Evolutionary conservation across 1,139 yeast genomes (phyloP), one percentile per base, ranked within the genome.

Genomic region (Yueomyces sp.): DNA sequence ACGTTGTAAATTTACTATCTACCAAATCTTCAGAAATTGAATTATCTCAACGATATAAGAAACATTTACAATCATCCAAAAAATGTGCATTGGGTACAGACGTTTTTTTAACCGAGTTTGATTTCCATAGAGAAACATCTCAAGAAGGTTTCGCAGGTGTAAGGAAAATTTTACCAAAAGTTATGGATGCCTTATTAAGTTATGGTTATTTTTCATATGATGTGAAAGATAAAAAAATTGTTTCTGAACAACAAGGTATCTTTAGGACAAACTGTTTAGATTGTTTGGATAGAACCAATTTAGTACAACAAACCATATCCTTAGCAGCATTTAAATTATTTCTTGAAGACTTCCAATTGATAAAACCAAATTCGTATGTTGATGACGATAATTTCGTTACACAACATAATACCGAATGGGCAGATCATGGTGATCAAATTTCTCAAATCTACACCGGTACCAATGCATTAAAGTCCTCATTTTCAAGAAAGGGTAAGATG

Each of bases 401-500:
- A 36, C 78, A 74, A 47, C 96, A 89, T 56, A 84, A 87, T 53
- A 69, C 81, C 3, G 65, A 91, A 27, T 93, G 98, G 98, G 99
- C 98, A 0, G 96, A 93, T 62, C 89, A 91, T 60, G 99, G 98
- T 39, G 98, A 93, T 63, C 96, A 93, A 47, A 76, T 93, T 7
- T 87, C 97, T 1, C 96, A 87, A 60, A 91, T 91, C 30, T 93
- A 93, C 59, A 91, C 98, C 0, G 98, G 98, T 4, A 93, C 98
- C 0, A 89, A 91, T 59, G 98, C 98, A 0, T 68, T 93, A 41
- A 93, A 93, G 60, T 85, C 96, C 0, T 85, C 96, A 3, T 91
- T 82, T 58, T 83, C 97, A 2, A 73, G 98, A 57, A 81, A 86
- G 37, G 98, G 98, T 19, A 89, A 87, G 56, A 86, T 87, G 96